phyloP scores from a whole-genome alignment of 2,329 filamentous ascomycete species.

The Geosmithia putterillii region DNA sequence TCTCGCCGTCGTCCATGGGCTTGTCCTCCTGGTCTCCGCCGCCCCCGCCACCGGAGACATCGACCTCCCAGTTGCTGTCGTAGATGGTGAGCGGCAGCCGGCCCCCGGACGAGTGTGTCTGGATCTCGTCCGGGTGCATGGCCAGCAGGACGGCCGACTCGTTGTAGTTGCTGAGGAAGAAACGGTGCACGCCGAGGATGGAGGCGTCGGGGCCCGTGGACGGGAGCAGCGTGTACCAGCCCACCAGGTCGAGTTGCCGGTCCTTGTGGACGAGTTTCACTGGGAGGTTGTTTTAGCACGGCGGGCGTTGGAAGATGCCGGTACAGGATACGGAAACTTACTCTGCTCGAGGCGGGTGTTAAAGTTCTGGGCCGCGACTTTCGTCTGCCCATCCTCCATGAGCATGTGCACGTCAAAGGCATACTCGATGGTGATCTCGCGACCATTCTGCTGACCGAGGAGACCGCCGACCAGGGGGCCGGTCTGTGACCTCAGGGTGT shows the following conservation, averaged over 20 bases:
- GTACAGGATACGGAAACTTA: constrained; percentile 32
- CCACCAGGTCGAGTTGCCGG: constrained; percentile 73
- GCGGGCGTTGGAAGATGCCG: not conserved
- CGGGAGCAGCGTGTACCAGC: constrained; percentile 78
- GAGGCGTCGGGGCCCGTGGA: constrained; percentile 55
- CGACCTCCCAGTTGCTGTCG: constrained; percentile 70
- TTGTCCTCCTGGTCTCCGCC: constrained; percentile 48
- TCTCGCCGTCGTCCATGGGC: constrained; percentile 52
- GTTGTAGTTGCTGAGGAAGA: constrained; percentile 63
- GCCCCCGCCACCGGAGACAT: constrained; percentile 24
- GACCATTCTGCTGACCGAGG: constrained; percentile 84
- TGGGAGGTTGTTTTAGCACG: constrained; percentile 17
- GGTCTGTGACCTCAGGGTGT: constrained; percentile 62
- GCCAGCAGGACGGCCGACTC: constrained; percentile 80
- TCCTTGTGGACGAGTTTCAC: constrained; percentile 83
- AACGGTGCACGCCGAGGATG: constrained; percentile 64
- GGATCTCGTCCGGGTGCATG: constrained; percentile 60
- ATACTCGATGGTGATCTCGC: constrained; percentile 83
- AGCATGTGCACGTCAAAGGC: constrained; percentile 52
- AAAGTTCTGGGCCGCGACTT: constrained; percentile 46
- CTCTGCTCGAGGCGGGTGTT: constrained; percentile 70
- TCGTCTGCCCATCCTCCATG: constrained; percentile 34
- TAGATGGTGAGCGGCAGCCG: constrained; percentile 86
- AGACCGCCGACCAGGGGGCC: constrained; percentile 77
- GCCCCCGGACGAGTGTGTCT: constrained; percentile 49